These are phyloP conservation scores for Glutinoglossum americanum DNA, from an alignment of 495 filamentous ascomycete genomes.

Conservation along the genomic window DNA sequence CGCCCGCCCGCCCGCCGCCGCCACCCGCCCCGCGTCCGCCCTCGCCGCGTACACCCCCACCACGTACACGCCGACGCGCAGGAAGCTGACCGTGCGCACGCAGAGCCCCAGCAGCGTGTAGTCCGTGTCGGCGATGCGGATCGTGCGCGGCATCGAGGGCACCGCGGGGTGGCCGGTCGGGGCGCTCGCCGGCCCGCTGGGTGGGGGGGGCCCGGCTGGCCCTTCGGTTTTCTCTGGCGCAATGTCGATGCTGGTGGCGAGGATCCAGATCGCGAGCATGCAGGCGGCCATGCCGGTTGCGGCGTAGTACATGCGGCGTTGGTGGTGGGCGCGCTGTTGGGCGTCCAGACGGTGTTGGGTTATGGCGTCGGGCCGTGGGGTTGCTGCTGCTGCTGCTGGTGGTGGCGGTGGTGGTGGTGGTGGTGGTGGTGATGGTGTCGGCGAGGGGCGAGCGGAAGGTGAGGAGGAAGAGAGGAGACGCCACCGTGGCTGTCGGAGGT, in stretches of 20 bases:
- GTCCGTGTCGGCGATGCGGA: conserved; percentile 38
- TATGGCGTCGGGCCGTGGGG: conserved; percentile 1
- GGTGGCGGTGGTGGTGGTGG: too few species aligned
- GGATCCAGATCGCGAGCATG: conserved; percentile 2
- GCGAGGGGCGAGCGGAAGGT: too few species aligned
- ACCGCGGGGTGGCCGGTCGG: too few species aligned
- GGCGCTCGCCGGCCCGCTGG: conserved; percentile 59
- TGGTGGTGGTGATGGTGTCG: too few species aligned
- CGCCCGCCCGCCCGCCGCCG: conserved; percentile 22
- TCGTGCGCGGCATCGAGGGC: conserved; percentile 55
- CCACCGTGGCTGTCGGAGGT: background rate
- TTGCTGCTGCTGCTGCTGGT: background rate
- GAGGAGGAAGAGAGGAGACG: too few species aligned
- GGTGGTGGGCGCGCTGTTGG: conserved; percentile 3
- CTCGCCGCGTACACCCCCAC: conserved; percentile 78
- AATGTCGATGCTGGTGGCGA: background rate
- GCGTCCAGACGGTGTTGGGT: conserved; percentile 4
- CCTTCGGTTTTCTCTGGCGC: conserved; percentile 3
- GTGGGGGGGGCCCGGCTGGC: background rate
- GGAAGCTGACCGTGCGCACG: conserved; percentile 68
- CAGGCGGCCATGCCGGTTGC: background rate
- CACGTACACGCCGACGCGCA: conserved; percentile 86
- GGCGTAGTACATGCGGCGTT: conserved; percentile 3
- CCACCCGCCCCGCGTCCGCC: conserved; percentile 40
- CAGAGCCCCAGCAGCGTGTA: conserved; percentile 80